Evolutionary conservation across 306 rosid genomes (phyloP), one percentile per base, ranked within the genome.

Genomic region (Biancaea sappan): DNA sequence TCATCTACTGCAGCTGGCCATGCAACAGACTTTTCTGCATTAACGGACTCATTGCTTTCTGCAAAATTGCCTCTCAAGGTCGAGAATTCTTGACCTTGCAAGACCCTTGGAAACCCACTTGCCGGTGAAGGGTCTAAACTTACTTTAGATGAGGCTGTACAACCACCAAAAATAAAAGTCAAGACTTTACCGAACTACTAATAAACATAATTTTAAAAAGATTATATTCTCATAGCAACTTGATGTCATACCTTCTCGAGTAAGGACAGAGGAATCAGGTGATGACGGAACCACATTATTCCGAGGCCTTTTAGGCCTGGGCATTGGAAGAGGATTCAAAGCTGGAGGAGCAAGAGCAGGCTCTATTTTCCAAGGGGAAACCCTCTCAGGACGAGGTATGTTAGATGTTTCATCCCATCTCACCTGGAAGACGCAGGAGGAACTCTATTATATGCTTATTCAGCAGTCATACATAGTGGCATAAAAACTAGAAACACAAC

Each of bases 71-170:
- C 96, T 74, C 87, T 82, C 87, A 87, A 84, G 87, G 91, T 87
- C 90, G 92, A 24, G 63, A 81, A 82, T 69, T 92, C 98, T 92
- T 92, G 98, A 92, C 96, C 98, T 88, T 88, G 98, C 98, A 90
- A 92, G 91, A 84, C 96, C 93, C 91, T 87, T 46, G 93, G 72
- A 77, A 85, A 84, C 8, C 91, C 95, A 82, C 83, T 84, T 69
- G 87, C 78, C 28, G 79, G 83, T 28, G 72, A 83, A 85, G 91
- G 86, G 88, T 90, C 98, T 84, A 56, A 58, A 14, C 75, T 82
- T 29, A 79, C 84, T 85, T 83, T 90, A 14, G 88, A 90, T 76
- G 89, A 76, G 50, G 82, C 92, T 81, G 82, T 29, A 34, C 26
- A 15, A 24, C 12, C 69, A 38, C 12, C 47, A 64, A 65, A 47